Base-by-base conservation (phyloP, 441 rosid genomes). In the Pelargonium myrrhifolium region DNA sequence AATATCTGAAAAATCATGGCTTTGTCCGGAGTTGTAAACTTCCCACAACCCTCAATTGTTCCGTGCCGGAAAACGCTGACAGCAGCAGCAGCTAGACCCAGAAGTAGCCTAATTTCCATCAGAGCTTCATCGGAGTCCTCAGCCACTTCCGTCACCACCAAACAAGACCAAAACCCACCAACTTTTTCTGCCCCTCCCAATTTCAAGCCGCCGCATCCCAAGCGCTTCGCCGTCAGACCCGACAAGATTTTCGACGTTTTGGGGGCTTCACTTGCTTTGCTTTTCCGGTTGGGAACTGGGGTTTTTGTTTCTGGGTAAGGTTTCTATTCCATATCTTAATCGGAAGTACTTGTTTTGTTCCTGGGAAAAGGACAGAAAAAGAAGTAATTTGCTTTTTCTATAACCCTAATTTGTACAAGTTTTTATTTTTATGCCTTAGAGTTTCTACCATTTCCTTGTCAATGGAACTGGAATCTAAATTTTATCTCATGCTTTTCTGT, bases 281-380 rank as follows among this genome's bases (percentile, higher is more conserved):
- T 87, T 69, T 87, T 93, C 67, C 85, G 97, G 37, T 78, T 83
- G 55, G 98, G 90, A 21, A 87, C 97, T 61, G 98, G 96, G 5
- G 80, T 82, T 74, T 90, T 93, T 69, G 88, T 77, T 80, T 79
- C 87, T 60, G 98, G 98, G 97, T 93, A 82, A 22, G 18, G 6
- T 17, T 3, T 15, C 7, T 17, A 49, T 3, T n/a, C 56, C 18
- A 11, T 1, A 18, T 11, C 6, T 39, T 5, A 18, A 12, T 2
- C 37, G 4, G 51, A 24, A 1, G 6, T 7, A 40, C 28, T 5
- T 64, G 9, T 63, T 26, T 35, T 42, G 39, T 15, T 62, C 11
- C 45, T 1, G 18, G 7, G 45, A 37, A 62, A 21, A 12, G 31
- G 45, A 6, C 18, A 6, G 20, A 3, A 3, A 1, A 22, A 63